phyloP scores from a whole-genome alignment of 495 filamentous ascomycete species.

The Ascobolus immersus region DNA sequence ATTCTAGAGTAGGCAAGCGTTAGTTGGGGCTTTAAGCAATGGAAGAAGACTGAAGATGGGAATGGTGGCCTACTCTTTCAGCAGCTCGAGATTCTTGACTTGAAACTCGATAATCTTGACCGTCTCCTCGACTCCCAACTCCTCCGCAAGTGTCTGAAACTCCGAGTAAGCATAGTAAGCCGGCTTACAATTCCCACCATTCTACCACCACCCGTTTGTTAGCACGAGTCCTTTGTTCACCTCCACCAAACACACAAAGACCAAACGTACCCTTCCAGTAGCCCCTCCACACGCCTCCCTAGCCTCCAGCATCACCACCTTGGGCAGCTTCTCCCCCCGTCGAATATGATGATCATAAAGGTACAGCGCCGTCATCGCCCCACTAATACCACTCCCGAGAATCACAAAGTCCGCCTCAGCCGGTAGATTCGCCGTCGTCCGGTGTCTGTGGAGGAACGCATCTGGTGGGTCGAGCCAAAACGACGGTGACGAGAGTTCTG shows the following conservation, averaged over 20 bases:
- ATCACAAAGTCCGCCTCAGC: conserved; percentile 43
- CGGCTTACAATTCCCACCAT: conserved; percentile 54
- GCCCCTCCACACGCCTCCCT: conserved; percentile 57
- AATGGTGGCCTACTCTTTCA: conserved; percentile 26
- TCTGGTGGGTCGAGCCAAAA: too few relatives aligned
- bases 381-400: conserved; percentile 18
- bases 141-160: conserved; percentile 17
- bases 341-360: too few relatives aligned
- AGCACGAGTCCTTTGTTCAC: conserved; percentile 1
- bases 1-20: too few relatives aligned
- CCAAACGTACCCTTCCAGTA: conserved; percentile 51
- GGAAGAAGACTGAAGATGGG: too few relatives aligned
- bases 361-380: conserved; percentile 14
- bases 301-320: conserved; percentile 51
- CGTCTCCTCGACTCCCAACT: conserved; percentile 19
- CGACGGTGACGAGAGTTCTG: too few relatives aligned
- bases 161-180: conserved; percentile 23
- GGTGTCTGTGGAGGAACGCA: too few relatives aligned
- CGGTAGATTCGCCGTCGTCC: too few relatives aligned
- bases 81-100: conserved; percentile 28
- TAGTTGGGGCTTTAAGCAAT: too few relatives aligned
- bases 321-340: conserved; percentile 14
- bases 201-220: too few relatives aligned
- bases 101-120: conserved; percentile 27
- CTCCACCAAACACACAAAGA: conserved; percentile 10